A percentile compares a stretch with the other conserved stretches of the same genome.
Conservation (phyloP, 2,329 filamentous ascomycete genomes). For the Fusarium caatingaense region DNA sequence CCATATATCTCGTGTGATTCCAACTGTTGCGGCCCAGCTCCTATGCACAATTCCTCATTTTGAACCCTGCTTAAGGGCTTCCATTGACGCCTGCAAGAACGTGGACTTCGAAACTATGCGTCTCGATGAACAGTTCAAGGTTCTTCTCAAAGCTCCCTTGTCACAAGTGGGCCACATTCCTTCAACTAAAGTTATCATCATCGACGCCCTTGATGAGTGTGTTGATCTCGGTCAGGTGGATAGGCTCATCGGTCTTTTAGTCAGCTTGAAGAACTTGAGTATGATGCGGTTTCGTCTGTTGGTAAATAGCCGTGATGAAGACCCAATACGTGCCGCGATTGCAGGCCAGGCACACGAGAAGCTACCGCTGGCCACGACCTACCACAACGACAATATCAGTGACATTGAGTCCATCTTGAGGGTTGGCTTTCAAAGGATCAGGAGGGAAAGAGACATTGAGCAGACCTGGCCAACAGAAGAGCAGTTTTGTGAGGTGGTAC, state of each 20-base stretch:
- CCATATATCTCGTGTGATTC: too few species aligned
- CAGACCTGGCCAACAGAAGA: too few species aligned
- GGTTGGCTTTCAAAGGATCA: accelerated
- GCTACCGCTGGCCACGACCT: accelerated
- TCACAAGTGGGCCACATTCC: too few species aligned
- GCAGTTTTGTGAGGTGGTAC: accelerated
- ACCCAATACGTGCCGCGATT: too few species aligned
- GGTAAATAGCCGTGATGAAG: too few species aligned
- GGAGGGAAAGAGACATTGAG: accelerated
- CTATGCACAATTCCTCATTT: accelerated
- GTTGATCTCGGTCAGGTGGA: accelerated
- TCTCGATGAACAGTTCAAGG: accelerated
- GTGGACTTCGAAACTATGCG: too few species aligned
- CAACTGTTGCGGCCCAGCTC: accelerated
- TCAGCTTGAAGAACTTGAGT: accelerated
- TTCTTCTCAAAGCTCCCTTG: accelerated
- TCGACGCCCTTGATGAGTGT: too few species aligned
- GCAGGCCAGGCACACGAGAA: accelerated
- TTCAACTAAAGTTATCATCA: too few species aligned
- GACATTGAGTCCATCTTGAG: too few species aligned
- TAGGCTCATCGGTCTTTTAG: accelerated
- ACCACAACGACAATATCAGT: too few species aligned
- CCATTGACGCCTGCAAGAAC: accelerated
- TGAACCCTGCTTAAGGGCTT: accelerated
- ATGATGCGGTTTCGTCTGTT: accelerated